Evolutionary conservation across 495 filamentous ascomycete genomes (phyloP), one percentile per base, ranked within the genome.

Genomic region (Neurospora sp.): DNA sequence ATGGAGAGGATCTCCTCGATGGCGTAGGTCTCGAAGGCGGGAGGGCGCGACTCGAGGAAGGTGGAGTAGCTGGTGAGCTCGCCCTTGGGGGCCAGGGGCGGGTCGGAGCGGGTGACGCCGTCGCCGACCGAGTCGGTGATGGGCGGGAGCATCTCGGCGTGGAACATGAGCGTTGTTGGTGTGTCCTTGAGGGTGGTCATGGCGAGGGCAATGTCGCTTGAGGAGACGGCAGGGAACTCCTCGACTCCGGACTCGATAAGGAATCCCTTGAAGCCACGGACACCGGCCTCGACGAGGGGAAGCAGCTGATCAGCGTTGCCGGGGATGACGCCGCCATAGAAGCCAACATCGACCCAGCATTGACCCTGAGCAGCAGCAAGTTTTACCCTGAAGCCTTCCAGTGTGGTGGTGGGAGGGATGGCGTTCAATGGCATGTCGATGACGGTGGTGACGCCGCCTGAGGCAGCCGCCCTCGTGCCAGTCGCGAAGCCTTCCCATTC

Each of bases 401-500:
- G 87, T 0, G 96, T 98, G 61, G 95, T 98, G 8, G 96, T 99
- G 1, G 96, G 96, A 3, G 96, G 96, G 73, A 99, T 96, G 71
- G 96, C 94, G 83, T 99, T 99, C 73, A 99, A 82, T 65, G 96
- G 96, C 96, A 99, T 99, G 82, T 99, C 96, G 78, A 99, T 86
- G 37, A 99, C 93, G 4, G 96, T 98, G n/a, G 96, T 99, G 69
- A 98, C 96, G 73, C 96, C 96, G 22, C 96, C 96, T 79, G 94
- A 97, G 69, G 96, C 96, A 10, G 96, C 96, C 35, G 96, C 96
- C 79, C 90, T 87, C 38, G 96, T 98, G 59, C 96, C 96, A 3
- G 94, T 96, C 81, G 90, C 89, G 86, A 99, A 99, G 35, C 96
- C 96, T 78, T 99, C 96, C 96, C 96, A 99, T 89, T 99, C 96